Conservation (phyloP, 306 rosid species). For the Ziziphus jujuba region DNA sequence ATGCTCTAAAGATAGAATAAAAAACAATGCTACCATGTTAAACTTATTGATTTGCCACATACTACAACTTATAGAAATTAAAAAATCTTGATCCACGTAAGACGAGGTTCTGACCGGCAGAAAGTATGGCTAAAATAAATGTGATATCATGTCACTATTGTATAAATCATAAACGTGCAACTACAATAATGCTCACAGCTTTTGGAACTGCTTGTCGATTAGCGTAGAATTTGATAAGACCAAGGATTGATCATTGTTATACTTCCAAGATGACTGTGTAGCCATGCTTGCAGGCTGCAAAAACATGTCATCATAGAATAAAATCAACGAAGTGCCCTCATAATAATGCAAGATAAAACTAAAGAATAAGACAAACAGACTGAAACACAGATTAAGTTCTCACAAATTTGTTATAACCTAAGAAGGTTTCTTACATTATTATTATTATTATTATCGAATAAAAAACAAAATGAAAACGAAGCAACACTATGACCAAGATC, state of each 20-base stretch:
- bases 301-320: conserved; percentile 7
- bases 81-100: neutral
- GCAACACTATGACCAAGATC: neutral
- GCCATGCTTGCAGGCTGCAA: conserved; percentile 58
- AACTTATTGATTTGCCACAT: neutral
- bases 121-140: neutral
- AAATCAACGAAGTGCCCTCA: conserved; percentile 11
- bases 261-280: conserved; percentile 65
- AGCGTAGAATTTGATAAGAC: conserved; percentile 44
- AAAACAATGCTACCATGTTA: neutral
- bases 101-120: neutral
- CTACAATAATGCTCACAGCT: conserved; percentile 59
- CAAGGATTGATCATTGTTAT: conserved; percentile 35
- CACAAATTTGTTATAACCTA: conserved; percentile 1
- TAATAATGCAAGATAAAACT: conserved; percentile 17
- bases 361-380: conserved; percentile 9
- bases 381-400: conserved; percentile 11
- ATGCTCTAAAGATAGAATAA: neutral
- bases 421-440: neutral
- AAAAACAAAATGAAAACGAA: neutral
- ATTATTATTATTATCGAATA: too few species aligned
- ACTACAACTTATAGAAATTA: neutral
- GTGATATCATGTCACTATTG: conserved; percentile 5
- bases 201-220: conserved; percentile 70
- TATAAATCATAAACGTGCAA: conserved; percentile 17